Base-by-base conservation (phyloP, 148 eudicot genomes). In the Euryodendron excelsum region DNA sequence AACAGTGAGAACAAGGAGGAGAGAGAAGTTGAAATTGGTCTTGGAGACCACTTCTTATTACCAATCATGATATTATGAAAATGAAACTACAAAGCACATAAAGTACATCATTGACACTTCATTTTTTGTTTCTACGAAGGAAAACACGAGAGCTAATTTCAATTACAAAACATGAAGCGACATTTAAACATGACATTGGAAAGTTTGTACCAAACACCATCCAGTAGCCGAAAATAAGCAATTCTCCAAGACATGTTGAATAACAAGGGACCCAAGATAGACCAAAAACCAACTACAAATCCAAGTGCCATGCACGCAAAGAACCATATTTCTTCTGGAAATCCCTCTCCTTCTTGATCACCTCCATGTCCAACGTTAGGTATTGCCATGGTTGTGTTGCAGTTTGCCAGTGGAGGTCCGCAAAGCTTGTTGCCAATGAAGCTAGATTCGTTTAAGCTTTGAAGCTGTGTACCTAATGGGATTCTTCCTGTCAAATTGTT, bases 371-470 rank as follows among this genome's bases (percentile, higher is more conserved):
- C 48, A 21, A n/a, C 28, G 2, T 25, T 1, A 37, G 7, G 7
- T 21, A 2, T 66, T 36, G 25, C 18, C 47, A 11, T 21, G 25
- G 7, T 66, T 34, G 7, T 9, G 0, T 41, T 10, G 50, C 30
- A 36, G 2, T 21, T 67, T n/a, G 76, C n/a, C 20, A 76, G 36
- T 48, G 83, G 83, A 45, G 52, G 69, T 14, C 80, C 83, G 61
- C 80, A 81, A 28, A 81, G 76, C 5, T 59, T 30, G 71, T 76
- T 81, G n/a, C 80, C 80, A 17, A 36, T 11, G 31, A 76, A 81
- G 34, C 67, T 63, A 3, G 67, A 63, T 30, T 63, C 37, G 21
- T 14, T 31, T 17, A 63, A 28, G 37, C 67, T 63, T 63, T 63
- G 39, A 31, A 63, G 37, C 34, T 63, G 67, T 14, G 67, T 31